Evolutionary conservation across 1,284 basidiomycete species (phyloP), one percentile per base, ranked within the genome.

Genomic region (Gymnopus androsaceus): DNA sequence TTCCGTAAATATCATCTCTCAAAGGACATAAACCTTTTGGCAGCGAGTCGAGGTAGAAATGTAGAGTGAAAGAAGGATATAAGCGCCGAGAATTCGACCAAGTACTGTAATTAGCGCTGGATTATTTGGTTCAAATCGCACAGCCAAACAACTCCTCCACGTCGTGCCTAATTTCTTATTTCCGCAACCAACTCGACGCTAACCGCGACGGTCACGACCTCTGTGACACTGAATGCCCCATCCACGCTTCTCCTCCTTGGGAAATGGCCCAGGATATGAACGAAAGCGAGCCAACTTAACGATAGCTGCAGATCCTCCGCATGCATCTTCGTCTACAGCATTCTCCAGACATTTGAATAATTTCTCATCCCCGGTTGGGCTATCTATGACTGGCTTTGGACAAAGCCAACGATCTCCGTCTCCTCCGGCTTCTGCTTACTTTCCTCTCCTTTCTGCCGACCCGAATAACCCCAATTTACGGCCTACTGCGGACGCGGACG

Each of bases 351-450:
- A 53, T 23, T 14, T 30, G 14, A n/a, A 36, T 23, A 28, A 45
- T 19, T 34, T 36, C 14, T 53, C 51, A 15, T 46, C 42, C 3
- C 51, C 51, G 7, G 40, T 37, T 17, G 51, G 51, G 5, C 36
- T 50, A 3, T 38, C 48, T 25, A 53, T 55, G 31, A 27, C 36
- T 2, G 34, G 40, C 30, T 33, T 23, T 27, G 17, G 33, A 19
- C 28, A 11, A 41, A 11, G 28, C 28, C 50, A 28, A 27, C 74
- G 83, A 37, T 72, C 74, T 23, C 73, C 77, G 4, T 88, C 87
- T 3, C 88, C 89, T 1, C 89, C 89, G 0, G 89, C 89, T 0
- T 90, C 89, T 2, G 79, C 87, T 0, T 92, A 91, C 69, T 92
- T 92, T 64, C 76, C 84, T 1, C 67, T 80, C 1, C 76, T 83